Percentiles rank a stretch among this genome's conserved stretches.
Conservation (phyloP, 2,329 filamentous ascomycete species). For the Bipolaris zeicola region DNA sequence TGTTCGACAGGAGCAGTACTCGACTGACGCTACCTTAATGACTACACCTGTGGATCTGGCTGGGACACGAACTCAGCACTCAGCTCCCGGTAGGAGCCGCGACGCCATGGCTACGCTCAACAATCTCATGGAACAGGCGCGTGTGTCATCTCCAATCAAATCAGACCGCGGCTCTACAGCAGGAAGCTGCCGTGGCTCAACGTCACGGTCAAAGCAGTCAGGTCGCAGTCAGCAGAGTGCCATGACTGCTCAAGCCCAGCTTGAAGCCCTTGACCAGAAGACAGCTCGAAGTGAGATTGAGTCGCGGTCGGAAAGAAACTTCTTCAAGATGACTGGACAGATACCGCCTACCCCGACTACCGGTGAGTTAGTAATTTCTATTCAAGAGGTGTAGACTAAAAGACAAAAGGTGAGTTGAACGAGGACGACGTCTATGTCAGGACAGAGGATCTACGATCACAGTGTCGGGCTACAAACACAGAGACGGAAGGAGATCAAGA, state of each 20-base stretch:
- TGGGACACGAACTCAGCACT: constrained; percentile 15
- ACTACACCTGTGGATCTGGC: constrained; percentile 20
- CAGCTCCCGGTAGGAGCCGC: constrained; percentile 24
- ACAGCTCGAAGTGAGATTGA: constrained; percentile 51
- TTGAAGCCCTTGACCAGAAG: constrained; percentile 33
- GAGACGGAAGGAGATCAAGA: constrained; percentile 17
- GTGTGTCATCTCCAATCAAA: constrained; percentile 28
- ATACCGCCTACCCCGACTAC: constrained; percentile 29
- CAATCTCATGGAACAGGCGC: constrained; percentile 33
- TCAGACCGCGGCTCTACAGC: constrained; percentile 20
- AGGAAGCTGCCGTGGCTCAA: constrained; percentile 24
- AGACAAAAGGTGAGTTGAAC: constrained; percentile 7
- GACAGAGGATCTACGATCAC: constrained; percentile 28
- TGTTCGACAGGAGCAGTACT: constrained; percentile 11
- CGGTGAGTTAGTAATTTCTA: constrained; percentile 16
- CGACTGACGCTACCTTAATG: constrained; percentile 14
- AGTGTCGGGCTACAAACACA: constrained; percentile 22
- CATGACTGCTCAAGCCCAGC: constrained; percentile 15
- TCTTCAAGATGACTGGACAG: constrained; percentile 43
- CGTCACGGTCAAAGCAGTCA: constrained; percentile 32
- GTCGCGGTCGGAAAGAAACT: constrained; percentile 44
- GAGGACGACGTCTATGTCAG: constrained; percentile 23
- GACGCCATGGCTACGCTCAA: constrained; percentile 30
- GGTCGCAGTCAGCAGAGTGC: constrained; percentile 26
- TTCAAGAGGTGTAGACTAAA: neutral